Evolutionary conservation across 345 rosid species (phyloP).

Genomic region (Brassica cretica): DNA sequence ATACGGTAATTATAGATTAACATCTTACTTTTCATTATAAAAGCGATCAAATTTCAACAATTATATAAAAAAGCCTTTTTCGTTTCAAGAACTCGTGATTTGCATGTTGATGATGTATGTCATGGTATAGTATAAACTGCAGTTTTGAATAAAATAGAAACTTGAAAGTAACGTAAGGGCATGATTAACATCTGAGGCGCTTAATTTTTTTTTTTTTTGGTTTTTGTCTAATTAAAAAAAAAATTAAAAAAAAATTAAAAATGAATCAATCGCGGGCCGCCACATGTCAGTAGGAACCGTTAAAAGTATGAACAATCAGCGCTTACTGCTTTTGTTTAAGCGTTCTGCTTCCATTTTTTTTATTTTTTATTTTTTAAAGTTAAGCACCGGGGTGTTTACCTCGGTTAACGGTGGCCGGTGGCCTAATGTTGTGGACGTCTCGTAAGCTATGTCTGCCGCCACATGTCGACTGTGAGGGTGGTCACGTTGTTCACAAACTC

Average conservation of each 20-base stretch:
- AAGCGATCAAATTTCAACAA: background rate
- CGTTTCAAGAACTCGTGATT: background rate
- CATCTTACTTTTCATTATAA: background rate
- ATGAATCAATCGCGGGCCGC: no score
- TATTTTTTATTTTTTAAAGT: no score
- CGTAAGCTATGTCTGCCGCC: constrained; percentile 32
- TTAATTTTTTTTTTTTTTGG: no score
- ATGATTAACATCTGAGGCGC: no score
- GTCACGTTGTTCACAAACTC: constrained; percentile 14
- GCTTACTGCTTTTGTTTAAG: no score
- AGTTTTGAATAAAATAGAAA: background rate
- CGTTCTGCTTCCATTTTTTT: no score
- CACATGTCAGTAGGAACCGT: no score
- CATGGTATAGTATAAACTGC: background rate
- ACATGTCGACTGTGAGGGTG: constrained; percentile 27
- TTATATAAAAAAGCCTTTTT: background rate
- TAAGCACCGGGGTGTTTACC: no score
- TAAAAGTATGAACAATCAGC: no score
- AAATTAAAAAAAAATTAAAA: no score
- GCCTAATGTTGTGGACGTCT: constrained; percentile 40
- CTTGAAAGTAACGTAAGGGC: constrained; percentile 19
- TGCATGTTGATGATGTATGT: background rate
- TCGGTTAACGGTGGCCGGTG: no score
- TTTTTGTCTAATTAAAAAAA: no score
- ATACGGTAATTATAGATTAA: background rate